Conservation (phyloP, 768 basidiomycete genomes). For the Asterophora parasitica region DNA sequence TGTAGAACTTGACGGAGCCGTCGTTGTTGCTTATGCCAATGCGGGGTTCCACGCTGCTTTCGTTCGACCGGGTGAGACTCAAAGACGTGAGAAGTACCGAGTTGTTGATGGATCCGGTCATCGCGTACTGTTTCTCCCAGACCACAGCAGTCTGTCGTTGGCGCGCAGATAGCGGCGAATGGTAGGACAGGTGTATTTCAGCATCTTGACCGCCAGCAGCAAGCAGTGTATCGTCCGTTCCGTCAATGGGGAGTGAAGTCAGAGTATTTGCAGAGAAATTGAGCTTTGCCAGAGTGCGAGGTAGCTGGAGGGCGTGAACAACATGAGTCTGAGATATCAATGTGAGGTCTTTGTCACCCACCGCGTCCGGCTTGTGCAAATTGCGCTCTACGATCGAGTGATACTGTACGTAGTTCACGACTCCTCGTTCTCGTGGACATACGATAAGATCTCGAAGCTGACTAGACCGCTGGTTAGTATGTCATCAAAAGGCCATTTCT, state of each 20-base stretch:
- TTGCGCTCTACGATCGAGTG: slow-evolving; percentile 59
- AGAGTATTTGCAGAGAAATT: slow-evolving; percentile 62
- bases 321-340: slow-evolving; percentile 12
- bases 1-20: slow-evolving; percentile 73
- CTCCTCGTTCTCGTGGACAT: slow-evolving; percentile 61
- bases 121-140: slow-evolving; percentile 54
- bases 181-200: slow-evolving; percentile 59
- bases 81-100: slow-evolving; percentile 66
- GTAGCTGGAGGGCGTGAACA: slow-evolving; percentile 25
- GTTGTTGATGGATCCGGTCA: slow-evolving; percentile 77
- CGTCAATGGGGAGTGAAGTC: slow-evolving; percentile 48
- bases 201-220: slow-evolving; percentile 74
- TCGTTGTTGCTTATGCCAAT: slow-evolving; percentile 88
- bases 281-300: slow-evolving; percentile 47
- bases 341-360: slow-evolving; percentile 26
- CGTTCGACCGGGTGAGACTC: slow-evolving; percentile 51
- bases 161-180: slow-evolving; percentile 28
- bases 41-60: slow-evolving; percentile 69
- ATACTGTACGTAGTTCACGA: slow-evolving; percentile 58
- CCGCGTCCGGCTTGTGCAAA: slow-evolving; percentile 40
- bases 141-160: slow-evolving; percentile 24
- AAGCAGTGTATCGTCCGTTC: slow-evolving; percentile 52
- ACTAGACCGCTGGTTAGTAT: slow-evolving; percentile 27
- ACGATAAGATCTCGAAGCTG: slow-evolving; percentile 78
- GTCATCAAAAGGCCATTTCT: neutral